Conservation (phyloP, 306 rosid species). For the Gillenia trifoliata region DNA sequence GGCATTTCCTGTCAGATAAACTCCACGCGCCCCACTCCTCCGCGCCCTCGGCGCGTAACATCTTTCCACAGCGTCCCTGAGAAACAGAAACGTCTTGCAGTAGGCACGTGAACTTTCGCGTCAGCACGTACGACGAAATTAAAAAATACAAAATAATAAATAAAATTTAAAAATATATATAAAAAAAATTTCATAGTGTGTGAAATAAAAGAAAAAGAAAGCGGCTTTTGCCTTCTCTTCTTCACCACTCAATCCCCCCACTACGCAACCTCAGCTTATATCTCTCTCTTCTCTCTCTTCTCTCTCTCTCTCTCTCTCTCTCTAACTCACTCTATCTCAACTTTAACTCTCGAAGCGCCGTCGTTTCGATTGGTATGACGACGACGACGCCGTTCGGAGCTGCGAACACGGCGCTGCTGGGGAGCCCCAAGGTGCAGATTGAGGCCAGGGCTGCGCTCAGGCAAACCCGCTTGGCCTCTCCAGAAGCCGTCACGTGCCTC, state of each 20-base stretch:
- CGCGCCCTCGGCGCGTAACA: not conserved
- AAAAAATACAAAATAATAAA: not conserved
- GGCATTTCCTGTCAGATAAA: not conserved
- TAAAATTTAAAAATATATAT: not conserved
- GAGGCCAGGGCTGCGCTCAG: slow-evolving; percentile 51
- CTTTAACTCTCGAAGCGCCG: not conserved
- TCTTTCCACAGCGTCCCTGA: not conserved
- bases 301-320: not conserved
- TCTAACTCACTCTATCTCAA: not conserved
- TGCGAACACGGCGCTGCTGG: slow-evolving; percentile 39
- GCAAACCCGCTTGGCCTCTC: slow-evolving; percentile 41
- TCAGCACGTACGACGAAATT: not conserved
- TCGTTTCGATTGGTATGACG: slow-evolving; percentile 5
- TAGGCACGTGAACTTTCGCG: slow-evolving; percentile 32
- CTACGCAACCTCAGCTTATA: not conserved
- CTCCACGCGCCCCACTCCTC: slow-evolving; percentile 21
- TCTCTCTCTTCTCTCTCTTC: not conserved
- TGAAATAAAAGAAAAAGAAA: no score
- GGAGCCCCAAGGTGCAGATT: slow-evolving; percentile 54
- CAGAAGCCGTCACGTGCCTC: slow-evolving; percentile 20
- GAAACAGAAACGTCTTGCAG: slow-evolving; percentile 13
- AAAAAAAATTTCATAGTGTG: no score
- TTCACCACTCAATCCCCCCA: slow-evolving; percentile 22
- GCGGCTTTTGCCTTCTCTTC: not conserved
- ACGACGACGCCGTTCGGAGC: slow-evolving; percentile 70